These are phyloP conservation scores for Gymnopus androsaceus DNA, from an alignment of 1,284 basidiomycete genomes.

Conservation along the genomic window DNA sequence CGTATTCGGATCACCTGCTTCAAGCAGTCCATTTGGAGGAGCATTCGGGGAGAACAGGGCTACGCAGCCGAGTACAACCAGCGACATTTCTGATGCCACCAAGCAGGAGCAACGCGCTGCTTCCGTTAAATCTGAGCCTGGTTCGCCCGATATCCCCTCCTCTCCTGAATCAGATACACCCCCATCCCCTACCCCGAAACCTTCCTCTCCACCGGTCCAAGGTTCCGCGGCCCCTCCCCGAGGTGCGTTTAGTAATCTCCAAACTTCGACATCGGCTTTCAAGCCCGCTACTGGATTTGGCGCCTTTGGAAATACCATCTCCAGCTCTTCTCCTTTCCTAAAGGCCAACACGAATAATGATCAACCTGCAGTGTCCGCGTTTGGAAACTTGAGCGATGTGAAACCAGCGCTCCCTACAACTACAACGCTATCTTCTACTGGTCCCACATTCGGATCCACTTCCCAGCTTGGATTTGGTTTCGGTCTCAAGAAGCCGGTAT, in stretches of 20 bases:
- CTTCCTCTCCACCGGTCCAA: constrained; percentile 15
- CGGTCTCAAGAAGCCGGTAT: constrained; percentile 10
- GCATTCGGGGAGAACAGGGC: background rate
- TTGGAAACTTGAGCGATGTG: constrained; percentile 27
- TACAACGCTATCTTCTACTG: constrained; percentile 17
- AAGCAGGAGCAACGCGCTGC: background rate
- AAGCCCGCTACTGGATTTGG: constrained; percentile 44
- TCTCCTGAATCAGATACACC: constrained; percentile 15
- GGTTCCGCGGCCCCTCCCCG: constrained; percentile 19
- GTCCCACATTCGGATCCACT: constrained; percentile 40
- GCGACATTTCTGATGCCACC: background rate
- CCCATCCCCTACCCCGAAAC: background rate
- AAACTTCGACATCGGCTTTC: constrained; percentile 30
- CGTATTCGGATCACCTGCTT: background rate
- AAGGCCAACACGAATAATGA: constrained; percentile 39
- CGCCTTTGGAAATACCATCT: constrained; percentile 37
- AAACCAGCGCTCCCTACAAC: constrained; percentile 18
- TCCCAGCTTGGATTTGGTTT: constrained; percentile 36
- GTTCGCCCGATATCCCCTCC: constrained; percentile 8
- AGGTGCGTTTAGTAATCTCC: constrained; percentile 39
- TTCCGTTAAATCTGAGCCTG: background rate
- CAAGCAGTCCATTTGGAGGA: background rate
- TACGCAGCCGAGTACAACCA: background rate
- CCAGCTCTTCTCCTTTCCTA: constrained; percentile 55
- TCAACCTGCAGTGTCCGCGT: constrained; percentile 35